These are phyloP conservation scores for Epichloe scottii DNA, from an alignment of 2,329 filamentous ascomycete genomes.

Conservation along the genomic window DNA sequence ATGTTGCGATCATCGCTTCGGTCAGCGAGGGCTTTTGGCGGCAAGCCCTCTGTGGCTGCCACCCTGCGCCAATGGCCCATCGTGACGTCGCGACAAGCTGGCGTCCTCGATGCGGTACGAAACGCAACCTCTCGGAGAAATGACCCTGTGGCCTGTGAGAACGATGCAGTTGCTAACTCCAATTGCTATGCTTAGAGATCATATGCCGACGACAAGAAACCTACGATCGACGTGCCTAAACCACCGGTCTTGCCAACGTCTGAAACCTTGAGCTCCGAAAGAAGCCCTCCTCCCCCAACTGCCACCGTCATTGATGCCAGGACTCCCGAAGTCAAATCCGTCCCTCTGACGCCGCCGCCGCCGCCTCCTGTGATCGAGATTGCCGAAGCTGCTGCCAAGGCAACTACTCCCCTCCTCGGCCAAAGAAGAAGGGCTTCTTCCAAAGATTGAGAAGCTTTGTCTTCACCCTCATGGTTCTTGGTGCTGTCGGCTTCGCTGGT, in stretches of 20 bases:
- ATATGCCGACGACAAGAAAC: conserved; percentile 43
- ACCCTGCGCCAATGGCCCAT: conserved; percentile 47
- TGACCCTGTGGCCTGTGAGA: neutral
- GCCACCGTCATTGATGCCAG: conserved; percentile 17
- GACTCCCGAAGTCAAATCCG: conserved; percentile 15
- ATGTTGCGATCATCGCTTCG: conserved; percentile 60
- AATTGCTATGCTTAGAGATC: conserved; percentile 31
- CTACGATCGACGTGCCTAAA: conserved; percentile 34
- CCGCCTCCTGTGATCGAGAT: conserved; percentile 2
- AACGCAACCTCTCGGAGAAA: neutral
- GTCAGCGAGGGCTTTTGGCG: conserved; percentile 47
- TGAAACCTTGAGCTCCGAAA: conserved; percentile 37
- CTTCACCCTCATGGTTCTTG: conserved; percentile 62
- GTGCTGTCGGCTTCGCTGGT: conserved; percentile 68
- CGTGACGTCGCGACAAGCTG: conserved; percentile 22
- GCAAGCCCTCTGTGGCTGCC: conserved; percentile 39
- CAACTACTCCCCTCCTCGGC: conserved; percentile 22
- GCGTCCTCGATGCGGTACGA: conserved; percentile 20
- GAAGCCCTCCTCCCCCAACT: conserved; percentile 26
- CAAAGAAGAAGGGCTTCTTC: conserved; percentile 51
- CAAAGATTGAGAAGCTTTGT: conserved; percentile 68
- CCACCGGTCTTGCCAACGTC: conserved; percentile 40
- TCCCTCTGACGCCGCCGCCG: conserved; percentile 19
- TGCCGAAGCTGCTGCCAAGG: neutral
- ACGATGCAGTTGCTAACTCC: neutral